Conservation (phyloP, 1,284 basidiomycete genomes). For the Ustilago trichophora region DNA sequence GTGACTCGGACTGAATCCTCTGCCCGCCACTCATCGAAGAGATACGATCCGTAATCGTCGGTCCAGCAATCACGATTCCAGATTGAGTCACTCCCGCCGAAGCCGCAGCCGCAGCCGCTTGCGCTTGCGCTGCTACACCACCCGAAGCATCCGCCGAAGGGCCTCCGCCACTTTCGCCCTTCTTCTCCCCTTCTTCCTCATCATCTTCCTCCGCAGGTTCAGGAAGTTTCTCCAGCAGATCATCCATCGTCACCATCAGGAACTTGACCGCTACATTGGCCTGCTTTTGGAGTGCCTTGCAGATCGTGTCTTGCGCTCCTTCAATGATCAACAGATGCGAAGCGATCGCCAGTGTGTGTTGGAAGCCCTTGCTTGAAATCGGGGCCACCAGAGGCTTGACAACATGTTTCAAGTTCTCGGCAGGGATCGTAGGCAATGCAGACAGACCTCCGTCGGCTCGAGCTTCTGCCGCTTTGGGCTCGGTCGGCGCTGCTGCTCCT, state of each 20-base stretch:
- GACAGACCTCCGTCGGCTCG: slow-evolving; percentile 11
- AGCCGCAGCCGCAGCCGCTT: slow-evolving; percentile 18
- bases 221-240: slow-evolving; percentile 55
- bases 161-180: background rate
- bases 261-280: slow-evolving; percentile 53
- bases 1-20: slow-evolving; percentile 55
- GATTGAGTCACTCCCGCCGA: slow-evolving; percentile 30
- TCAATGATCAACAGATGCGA: slow-evolving; percentile 56
- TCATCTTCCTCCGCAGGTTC: slow-evolving; percentile 38
- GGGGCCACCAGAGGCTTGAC: slow-evolving; percentile 62
- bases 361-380: slow-evolving; percentile 63
- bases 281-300: slow-evolving; percentile 53
- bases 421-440: slow-evolving; percentile 37
- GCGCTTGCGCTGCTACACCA: slow-evolving; percentile 16
- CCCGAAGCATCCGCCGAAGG: slow-evolving; percentile 9
- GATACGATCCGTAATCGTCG: slow-evolving; percentile 33
- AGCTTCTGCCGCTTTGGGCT: slow-evolving; percentile 1
- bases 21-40: slow-evolving; percentile 34
- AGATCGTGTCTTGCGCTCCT: slow-evolving; percentile 57
- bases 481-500: background rate
- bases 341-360: slow-evolving; percentile 63
- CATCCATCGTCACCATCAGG: slow-evolving; percentile 56
- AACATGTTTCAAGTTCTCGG: slow-evolving; percentile 55
- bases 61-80: slow-evolving; percentile 31
- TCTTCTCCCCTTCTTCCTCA: slow-evolving; percentile 33